Evolutionary conservation across 2,329 filamentous ascomycete genomes (phyloP), one percentile per base, ranked within the genome.

Genomic region (Microascus cirrosus): DNA sequence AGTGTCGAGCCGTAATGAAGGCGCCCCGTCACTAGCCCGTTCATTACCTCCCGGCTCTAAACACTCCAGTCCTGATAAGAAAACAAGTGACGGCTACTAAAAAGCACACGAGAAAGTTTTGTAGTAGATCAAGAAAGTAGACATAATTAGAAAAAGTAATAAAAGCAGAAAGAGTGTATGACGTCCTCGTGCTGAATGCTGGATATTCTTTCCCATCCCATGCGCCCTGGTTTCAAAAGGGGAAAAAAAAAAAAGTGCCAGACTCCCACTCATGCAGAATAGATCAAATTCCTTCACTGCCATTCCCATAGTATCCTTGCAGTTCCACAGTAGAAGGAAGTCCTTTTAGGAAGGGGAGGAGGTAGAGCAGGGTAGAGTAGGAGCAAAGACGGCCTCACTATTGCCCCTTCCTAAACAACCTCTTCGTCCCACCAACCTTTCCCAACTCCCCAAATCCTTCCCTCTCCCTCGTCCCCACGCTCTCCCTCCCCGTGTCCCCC

Each of bases 391-490:
- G 55, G 15, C 12, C 10, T 22, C 34, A n/a, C 36, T 55, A 56
- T 15, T 7, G 15, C 39, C 61, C 68, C 69, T 77, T 77, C 65
- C 83, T 77, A 65, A 88, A 89, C 55, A 92, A 68, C 63, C 89
- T 79, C 73, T 87, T 87, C 18, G 88, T 91, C 8, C 80, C 82
- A 2, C 88, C 87, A 5, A 86, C 83, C 67, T 81, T 89, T 52
- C 86, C 85, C 63, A 91, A 71, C 62, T 90, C 85, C 22, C 84
- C 85, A 69, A 90, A 88, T 53, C 22, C 45, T 20, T 24, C 22
- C 45, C 13, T 45, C 39, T 45, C 39, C 39, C 39, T 39, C 36
- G 36, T 3, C 36, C 11, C 36, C 36, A 13, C 18, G 12, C 36
- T 39, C 36, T 18, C 36, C 39, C 39, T n/a, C 39, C 7, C 39